These are phyloP conservation scores for Saccharum spontaneum DNA, from an alignment of 176 grass and related monocot species.

Conservation along the genomic window DNA sequence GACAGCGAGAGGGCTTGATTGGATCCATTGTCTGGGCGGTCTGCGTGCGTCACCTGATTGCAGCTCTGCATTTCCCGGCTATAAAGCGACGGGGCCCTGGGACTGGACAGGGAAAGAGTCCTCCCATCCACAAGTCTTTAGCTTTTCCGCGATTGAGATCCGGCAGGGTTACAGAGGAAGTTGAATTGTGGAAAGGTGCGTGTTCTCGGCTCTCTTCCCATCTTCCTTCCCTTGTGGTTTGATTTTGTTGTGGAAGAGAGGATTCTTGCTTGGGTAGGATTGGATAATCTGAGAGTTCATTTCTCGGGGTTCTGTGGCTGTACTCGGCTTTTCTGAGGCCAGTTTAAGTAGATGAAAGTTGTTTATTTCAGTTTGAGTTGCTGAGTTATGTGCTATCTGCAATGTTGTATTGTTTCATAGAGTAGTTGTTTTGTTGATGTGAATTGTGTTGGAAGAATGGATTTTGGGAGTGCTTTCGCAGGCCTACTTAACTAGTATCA, in stretches of 20 bases:
- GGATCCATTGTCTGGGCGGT: neutral
- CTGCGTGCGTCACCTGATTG: slow-evolving; percentile 16
- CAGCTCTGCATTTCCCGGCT: slow-evolving; percentile 29
- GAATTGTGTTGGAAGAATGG: slow-evolving; percentile 19
- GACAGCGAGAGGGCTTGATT: slow-evolving; percentile 13
- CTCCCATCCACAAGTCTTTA: slow-evolving; percentile 16
- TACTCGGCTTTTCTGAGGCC: neutral
- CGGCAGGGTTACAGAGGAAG: neutral
- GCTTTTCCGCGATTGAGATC: slow-evolving; percentile 22
- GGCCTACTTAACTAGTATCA: neutral
- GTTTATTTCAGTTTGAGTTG: neutral
- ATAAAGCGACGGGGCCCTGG: slow-evolving; percentile 34
- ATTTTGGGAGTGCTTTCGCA: neutral
- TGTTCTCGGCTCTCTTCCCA: neutral
- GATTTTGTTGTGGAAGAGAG: neutral
- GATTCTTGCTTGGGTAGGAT: slow-evolving; percentile 3
- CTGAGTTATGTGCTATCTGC: neutral
- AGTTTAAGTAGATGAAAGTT: neutral
- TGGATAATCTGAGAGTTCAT: neutral
- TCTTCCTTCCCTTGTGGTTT: neutral
- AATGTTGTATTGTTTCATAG: neutral
- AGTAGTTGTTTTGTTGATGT: neutral
- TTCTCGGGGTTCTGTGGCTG: neutral
- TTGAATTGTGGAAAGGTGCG: slow-evolving; percentile 16
- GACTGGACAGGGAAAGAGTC: neutral